These are phyloP conservation scores for Rubroshorea leprosula DNA, from an alignment of 345 rosid genomes.

Conservation along the genomic window DNA sequence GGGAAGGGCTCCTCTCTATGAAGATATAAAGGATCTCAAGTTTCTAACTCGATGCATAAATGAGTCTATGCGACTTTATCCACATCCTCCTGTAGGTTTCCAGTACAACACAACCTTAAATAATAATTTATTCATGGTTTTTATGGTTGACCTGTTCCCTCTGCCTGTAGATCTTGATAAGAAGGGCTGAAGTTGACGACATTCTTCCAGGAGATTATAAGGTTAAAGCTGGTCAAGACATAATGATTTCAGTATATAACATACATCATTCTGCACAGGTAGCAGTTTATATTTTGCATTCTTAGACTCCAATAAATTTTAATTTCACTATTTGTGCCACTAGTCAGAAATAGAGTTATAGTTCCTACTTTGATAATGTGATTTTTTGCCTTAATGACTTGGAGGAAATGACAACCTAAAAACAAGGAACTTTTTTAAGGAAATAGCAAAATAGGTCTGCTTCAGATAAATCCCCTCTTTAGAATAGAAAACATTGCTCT, in stretches of 20 bases:
- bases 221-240: constrained; percentile 86
- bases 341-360: neutral
- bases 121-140: constrained; percentile 2
- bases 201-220: constrained; percentile 86
- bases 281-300: constrained; percentile 13
- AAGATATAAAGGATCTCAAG: constrained; percentile 74
- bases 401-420: neutral
- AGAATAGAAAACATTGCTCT: neutral
- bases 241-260: constrained; percentile 93
- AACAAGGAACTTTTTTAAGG: neutral
- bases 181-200: constrained; percentile 87
- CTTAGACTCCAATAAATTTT: neutral
- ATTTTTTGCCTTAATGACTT: constrained; percentile 1
- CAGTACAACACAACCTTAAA: neutral
- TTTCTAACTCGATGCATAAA: constrained; percentile 77
- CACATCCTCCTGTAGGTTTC: constrained; percentile 93
- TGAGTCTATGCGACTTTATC: constrained; percentile 89
- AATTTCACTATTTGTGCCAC: neutral
- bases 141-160: constrained; percentile 2
- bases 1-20: constrained; percentile 68
- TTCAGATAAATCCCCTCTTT: neutral
- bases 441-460: neutral
- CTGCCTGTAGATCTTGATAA: constrained; percentile 57
- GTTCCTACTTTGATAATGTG: neutral
- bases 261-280: constrained; percentile 87